Evolutionary conservation across 2,329 filamentous ascomycete species (phyloP).

Genomic region (Pseudocercospora fijiensis): DNA sequence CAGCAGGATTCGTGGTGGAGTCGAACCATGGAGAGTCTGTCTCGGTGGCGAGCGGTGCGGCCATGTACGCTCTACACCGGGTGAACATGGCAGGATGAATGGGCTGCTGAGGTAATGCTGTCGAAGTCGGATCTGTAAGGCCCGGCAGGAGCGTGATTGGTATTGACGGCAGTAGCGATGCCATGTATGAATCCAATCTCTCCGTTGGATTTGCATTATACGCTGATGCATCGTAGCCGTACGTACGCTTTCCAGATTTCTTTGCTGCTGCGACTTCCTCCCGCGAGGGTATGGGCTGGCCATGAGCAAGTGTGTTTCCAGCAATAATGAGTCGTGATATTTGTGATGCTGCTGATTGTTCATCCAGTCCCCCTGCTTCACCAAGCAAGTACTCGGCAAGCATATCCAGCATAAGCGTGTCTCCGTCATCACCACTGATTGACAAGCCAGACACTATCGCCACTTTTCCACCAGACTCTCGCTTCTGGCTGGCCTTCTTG

Average conservation of each 20-base stretch:
- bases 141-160: conserved; percentile 89
- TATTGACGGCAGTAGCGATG: conserved; percentile 76
- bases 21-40: conserved; percentile 70
- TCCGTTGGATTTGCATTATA: conserved; percentile 87
- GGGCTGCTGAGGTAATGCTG: conserved; percentile 85
- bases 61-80: conserved; percentile 65
- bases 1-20: conserved; percentile 87
- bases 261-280: conserved; percentile 47
- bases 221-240: conserved; percentile 84
- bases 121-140: conserved; percentile 79
- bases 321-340: conserved; percentile 89
- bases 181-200: conserved; percentile 79
- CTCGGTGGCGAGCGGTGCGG: conserved; percentile 36
- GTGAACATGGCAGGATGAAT: conserved; percentile 93
- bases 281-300: conserved; percentile 47
- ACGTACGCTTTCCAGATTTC: conserved; percentile 68
- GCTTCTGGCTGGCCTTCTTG: conserved; percentile 41
- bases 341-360: conserved; percentile 60
- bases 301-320: conserved; percentile 73
- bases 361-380: conserved; percentile 64
- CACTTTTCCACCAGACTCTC: conserved; percentile 63
- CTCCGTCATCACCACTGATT: conserved; percentile 73
- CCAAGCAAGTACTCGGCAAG: conserved; percentile 86
- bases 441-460: conserved; percentile 86
- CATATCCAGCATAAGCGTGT: conserved; percentile 73